Evolutionary conservation across 805 yeast species (phyloP).

Genomic region (Candida ipomoeae): DNA sequence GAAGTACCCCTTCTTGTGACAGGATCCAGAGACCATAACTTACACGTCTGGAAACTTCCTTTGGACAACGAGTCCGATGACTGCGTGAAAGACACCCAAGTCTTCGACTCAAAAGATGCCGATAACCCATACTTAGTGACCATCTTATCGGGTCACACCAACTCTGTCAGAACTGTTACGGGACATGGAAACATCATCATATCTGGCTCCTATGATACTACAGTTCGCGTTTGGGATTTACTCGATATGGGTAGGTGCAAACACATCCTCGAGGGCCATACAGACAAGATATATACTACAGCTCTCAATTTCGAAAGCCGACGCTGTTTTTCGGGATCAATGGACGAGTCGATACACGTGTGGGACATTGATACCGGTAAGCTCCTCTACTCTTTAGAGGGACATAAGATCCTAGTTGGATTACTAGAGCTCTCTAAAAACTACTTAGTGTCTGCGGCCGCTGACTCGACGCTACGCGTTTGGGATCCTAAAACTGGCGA

Average conservation of each 20-base stretch:
- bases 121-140: slow-evolving; percentile 18
- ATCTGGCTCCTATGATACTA: slow-evolving; percentile 87
- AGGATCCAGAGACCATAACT: slow-evolving; percentile 43
- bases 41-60: slow-evolving; percentile 56
- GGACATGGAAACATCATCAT: slow-evolving; percentile 81
- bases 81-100: slow-evolving; percentile 31
- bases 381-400: slow-evolving; percentile 66
- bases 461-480: slow-evolving; percentile 84
- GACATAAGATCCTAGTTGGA: slow-evolving; percentile 90
- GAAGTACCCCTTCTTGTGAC: slow-evolving; percentile 58
- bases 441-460: slow-evolving; percentile 88
- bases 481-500: slow-evolving; percentile 86
- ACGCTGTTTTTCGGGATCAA: slow-evolving; percentile 84
- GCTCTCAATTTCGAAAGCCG: slow-evolving; percentile 71
- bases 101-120: slow-evolving; percentile 34
- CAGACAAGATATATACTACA: slow-evolving; percentile 84
- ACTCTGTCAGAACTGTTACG: slow-evolving; percentile 79
- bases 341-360: slow-evolving; percentile 82
- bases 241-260: slow-evolving; percentile 63
- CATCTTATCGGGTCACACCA: slow-evolving; percentile 51
- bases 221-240: slow-evolving; percentile 90
- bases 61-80: slow-evolving; percentile 35
- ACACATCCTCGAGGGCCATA: slow-evolving; percentile 75
- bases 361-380: slow-evolving; percentile 86
- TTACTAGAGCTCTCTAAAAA: slow-evolving; percentile 71